phyloP scores from a whole-genome alignment of 1,284 basidiomycete species.

The Ganoderma multipileum region DNA sequence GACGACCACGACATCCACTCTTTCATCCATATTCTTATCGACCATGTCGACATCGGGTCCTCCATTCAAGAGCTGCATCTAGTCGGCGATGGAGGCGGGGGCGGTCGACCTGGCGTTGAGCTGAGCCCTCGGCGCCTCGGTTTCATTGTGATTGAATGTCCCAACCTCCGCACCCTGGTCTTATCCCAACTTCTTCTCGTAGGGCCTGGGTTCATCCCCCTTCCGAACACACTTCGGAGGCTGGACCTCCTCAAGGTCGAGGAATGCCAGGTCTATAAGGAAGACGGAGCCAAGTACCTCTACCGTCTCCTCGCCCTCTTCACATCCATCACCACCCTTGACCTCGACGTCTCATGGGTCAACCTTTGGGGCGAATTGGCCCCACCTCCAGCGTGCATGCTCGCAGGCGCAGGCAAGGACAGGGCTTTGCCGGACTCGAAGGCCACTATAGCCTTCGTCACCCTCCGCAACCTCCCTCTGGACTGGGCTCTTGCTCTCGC shows the following conservation, averaged over 20 bases:
- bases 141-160: background rate
- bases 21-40: background rate
- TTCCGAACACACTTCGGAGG: background rate
- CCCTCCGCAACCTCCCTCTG: background rate
- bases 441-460: background rate
- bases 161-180: background rate
- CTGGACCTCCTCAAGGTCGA: background rate
- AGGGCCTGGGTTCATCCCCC: background rate
- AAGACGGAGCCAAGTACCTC: background rate
- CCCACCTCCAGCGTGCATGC: background rate
- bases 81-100: background rate
- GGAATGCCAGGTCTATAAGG: background rate
- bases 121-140: background rate
- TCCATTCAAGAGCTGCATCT: background rate
- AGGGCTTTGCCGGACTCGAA: background rate
- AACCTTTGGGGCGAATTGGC: background rate
- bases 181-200: background rate
- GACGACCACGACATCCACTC: background rate
- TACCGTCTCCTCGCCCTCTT: background rate
- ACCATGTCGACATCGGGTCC: background rate
- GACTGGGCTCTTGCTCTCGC: background rate
- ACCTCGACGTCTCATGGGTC: background rate
- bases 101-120: background rate
- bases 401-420: background rate
- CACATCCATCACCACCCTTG: background rate